Base-by-base conservation (phyloP, 176 grass and related monocot genomes). In the Bonia amplexicaulis region DNA sequence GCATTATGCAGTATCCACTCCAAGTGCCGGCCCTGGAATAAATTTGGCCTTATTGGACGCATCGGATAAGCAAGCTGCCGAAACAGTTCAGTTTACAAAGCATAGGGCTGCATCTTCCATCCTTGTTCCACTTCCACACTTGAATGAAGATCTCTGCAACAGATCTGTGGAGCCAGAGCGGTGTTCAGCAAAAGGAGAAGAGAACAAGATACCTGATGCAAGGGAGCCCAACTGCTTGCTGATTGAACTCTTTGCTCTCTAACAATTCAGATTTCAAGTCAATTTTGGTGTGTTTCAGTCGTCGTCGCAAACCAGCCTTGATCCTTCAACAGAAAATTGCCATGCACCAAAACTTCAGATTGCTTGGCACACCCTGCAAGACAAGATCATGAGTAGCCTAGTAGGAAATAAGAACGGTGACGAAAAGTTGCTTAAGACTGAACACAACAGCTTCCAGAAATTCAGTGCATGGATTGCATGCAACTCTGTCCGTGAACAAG, bases 201-300 rank as follows among this genome's bases (percentile, higher is more conserved):
- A 77, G 86, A 88, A 88, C 41, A 82, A 82, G 79, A 82, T 88
- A 62, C 79, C 63, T 88, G 86, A 73, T 44, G 84, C 76, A 80
- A 73, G 54, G 55, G 19, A 19, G 17, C 0, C 2, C 52, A 54
- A 20, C 20, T 55, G 53, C 53, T 20, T 55, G 52, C 22, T 68
- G 52, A 51, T 61, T 76, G 15, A 77, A 55, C 53, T 22, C 17
- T 60, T 40, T 46, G 7, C 13, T 37, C 71, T 75, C 69, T 49
- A 61, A 45, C 59, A 61, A 39, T 51, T 37, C 22, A 49, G 49
- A 69, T 76, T 82, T 79, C 62, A 6, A n/a, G 26, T 39, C 71
- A 59, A 52, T 27, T 62, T 33, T 48, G 13, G 66, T 17, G 29
- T 78, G 62, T 53, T 82, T 47, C 27, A 69, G 40, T 58, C 20